Base-by-base conservation (phyloP, 1,139 yeast species). In the Suhomyces kunorum region DNA sequence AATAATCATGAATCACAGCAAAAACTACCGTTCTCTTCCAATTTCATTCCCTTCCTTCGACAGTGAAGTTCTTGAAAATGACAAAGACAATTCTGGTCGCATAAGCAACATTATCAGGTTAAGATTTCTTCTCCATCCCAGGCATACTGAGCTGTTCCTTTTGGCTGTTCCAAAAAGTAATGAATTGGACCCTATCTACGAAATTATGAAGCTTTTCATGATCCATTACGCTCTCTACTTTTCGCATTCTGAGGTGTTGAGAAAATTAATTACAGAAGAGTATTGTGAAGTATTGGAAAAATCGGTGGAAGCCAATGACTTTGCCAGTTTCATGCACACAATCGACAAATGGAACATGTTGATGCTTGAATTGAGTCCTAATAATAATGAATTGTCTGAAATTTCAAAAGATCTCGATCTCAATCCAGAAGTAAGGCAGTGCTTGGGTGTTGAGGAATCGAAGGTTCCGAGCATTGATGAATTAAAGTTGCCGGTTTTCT, bases 141-240 rank as follows among this genome's bases (percentile, higher is more conserved):
- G 64, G 38, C 75, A 71, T 44, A 54, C 53, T 29, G 78, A 72
- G 47, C 64, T 63, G 54, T 72, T 63, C 44, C 44, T 71, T 11
- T 55, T 72, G 33, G 76, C 73, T 1, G 65, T 57, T 8, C 79
- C 81, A 3, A 76, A 75, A 46, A 65, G 70, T 36, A 76, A 77
- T 39, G 86, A 80, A 47, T 68, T 83, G 44, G 82, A 86, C 53
- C 92, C 96, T 4, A 66, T 85, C 47, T 74, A 71, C 34, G 96
- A 89, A 54, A 74, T 88, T 35, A 86, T 84, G 16, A 77, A 66
- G 46, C 48, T 71, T 7, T 65, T 71, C 42, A 72, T 69, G 59
- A 65, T 71, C 18, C 76, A 72, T 46, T 68, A 56, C 41, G 61
- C 71, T 3, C 54, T 72, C 13, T 72, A 66, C 48, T 71, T 72